Percentiles rank a stretch among this genome's conserved stretches.
These are phyloP conservation scores for Astragalus membranaceus DNA, from an alignment of 306 rosid genomes.

Conservation along the genomic window DNA sequence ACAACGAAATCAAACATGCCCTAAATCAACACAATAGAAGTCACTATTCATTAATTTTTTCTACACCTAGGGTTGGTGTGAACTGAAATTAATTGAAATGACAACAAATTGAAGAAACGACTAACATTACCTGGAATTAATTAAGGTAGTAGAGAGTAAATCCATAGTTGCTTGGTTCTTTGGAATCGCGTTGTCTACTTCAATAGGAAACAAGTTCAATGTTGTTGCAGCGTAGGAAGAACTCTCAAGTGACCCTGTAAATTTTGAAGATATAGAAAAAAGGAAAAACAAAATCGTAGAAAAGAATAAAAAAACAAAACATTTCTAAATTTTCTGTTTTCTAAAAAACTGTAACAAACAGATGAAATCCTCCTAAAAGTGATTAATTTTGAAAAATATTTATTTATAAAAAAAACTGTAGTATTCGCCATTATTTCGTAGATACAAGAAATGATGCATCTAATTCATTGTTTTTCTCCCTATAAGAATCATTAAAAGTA, in stretches of 20 bases:
- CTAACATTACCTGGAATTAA: slow-evolving; percentile 26
- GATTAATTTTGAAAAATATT: too few relatives aligned
- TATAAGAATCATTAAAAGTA: too few relatives aligned
- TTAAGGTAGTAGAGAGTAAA: slow-evolving; percentile 16
- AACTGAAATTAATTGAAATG: background rate
- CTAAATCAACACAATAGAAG: too few relatives aligned
- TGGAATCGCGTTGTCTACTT: slow-evolving; percentile 16
- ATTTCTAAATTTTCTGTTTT: too few relatives aligned
- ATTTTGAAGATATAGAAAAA: background rate
- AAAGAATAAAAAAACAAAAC: background rate
- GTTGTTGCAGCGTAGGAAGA: slow-evolving; percentile 36
- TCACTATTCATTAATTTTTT: background rate
- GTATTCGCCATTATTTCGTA: too few relatives aligned
- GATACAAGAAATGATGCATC: too few relatives aligned
- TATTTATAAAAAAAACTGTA: too few relatives aligned
- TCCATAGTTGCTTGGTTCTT: slow-evolving; percentile 21
- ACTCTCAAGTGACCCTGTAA: slow-evolving; percentile 54
- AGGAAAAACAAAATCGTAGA: too few relatives aligned
- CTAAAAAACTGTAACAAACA: too few relatives aligned
- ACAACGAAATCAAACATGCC: too few relatives aligned
- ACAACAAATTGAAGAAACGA: slow-evolving; percentile 11
- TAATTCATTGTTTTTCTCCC: too few relatives aligned
- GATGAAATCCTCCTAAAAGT: too few relatives aligned
- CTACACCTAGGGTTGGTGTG: background rate
- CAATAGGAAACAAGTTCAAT: slow-evolving; percentile 47